Conservation (phyloP, 2,329 filamentous ascomycete species). For the Talaromyces sp. region DNA sequence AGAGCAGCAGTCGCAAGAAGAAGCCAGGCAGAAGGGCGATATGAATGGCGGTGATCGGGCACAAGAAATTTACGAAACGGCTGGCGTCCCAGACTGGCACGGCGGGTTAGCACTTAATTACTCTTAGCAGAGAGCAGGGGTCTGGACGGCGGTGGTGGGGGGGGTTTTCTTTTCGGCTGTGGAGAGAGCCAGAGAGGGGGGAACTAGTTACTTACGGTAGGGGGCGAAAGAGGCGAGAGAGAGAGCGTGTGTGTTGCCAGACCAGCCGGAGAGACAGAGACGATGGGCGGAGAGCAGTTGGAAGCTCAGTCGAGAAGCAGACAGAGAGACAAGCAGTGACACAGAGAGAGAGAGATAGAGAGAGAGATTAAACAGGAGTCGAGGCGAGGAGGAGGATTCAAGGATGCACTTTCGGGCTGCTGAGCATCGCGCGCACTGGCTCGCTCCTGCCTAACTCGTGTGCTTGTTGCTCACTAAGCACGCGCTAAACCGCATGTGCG, state of each 20-base stretch:
- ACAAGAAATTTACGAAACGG: not conserved
- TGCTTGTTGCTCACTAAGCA: not conserved
- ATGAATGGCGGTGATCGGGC: not conserved
- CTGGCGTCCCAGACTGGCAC: not conserved
- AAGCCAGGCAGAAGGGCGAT: not conserved
- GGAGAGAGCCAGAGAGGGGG: not conserved
- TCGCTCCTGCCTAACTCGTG: not conserved
- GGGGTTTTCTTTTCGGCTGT: not conserved
- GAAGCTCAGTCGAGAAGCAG: not conserved
- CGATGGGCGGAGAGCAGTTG: not conserved
- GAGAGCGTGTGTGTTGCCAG: not conserved
- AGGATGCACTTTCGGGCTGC: no score
- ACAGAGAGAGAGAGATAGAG: not conserved
- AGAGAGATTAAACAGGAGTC: not conserved
- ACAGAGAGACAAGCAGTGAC: not conserved
- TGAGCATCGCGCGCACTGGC: not conserved
- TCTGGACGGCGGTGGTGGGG: not conserved
- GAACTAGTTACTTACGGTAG: not conserved
- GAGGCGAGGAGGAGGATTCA: not conserved
- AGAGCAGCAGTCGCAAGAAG: not conserved
- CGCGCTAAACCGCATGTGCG: not conserved
- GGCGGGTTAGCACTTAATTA: not conserved
- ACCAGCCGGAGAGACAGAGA: not conserved
- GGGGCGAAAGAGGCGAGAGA: not conserved
- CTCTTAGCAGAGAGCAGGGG: not conserved